Base-by-base conservation (phyloP, 352 stramenopile genomes). In the Globisporangium abappressorium region DNA sequence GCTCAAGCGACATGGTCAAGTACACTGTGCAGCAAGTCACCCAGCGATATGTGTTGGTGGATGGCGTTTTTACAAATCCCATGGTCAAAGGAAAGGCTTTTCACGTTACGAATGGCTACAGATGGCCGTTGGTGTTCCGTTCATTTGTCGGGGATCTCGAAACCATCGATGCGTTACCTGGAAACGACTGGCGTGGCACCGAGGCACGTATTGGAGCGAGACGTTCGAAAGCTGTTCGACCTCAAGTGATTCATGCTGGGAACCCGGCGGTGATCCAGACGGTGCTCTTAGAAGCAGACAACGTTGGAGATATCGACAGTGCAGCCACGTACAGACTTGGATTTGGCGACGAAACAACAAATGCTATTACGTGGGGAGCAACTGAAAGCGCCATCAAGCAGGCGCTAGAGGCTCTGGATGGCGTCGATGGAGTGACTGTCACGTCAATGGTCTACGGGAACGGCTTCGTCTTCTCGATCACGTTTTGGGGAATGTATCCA, bases 401-500 rank as follows among this genome's bases (percentile, higher is more conserved):
- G 8, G 64, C 61, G 9, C 71, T 92, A 0, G 79, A 91, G 28
- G 68, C 28, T 14, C 69, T 91, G 2, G 73, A 82, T 51, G 76
- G 62, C 15, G 71, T 94, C 0, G 77, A 92, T 24, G 80, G 81
- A 14, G 80, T 90, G 3, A 88, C 57, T 0, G 77, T 94, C 5
- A 68, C 55, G 0, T 90, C 86, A 0, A 47, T 76, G 9, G 55
- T 72, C 2, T 69, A 74, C 2, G 72, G 72, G 24, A 77, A 87
- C 7, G 92, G 84, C 11, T 91, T 87, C 46, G 71, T 97, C 6
- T 92, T 96, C 69, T 91, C 82, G 0, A 78, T 97, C 64, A 87
- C 71, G n/a, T 97, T 97, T 55, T 97, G 88, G 89, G 90, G 90
- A 3, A 80, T 75, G 20, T 93, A 93, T 54, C 75, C 84, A 11